Evolutionary conservation across 1,284 basidiomycete species (phyloP).

Genomic region (Rhodotorula sp.): DNA sequence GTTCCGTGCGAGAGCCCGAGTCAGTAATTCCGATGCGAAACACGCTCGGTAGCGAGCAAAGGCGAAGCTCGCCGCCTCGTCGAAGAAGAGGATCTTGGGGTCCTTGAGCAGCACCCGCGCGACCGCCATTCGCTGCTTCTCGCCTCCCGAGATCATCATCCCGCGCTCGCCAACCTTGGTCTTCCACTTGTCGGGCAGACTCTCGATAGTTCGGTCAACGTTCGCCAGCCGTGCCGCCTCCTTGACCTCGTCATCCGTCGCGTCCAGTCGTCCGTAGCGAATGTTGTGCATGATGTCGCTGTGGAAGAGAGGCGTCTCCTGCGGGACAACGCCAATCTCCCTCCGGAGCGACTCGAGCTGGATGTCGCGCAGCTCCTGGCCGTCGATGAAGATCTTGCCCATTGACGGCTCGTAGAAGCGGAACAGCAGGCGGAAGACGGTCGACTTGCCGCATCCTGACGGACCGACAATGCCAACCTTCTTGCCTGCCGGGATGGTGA

Average conservation of each 20-base stretch:
- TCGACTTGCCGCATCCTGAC: slow-evolving; percentile 97
- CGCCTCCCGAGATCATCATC: slow-evolving; percentile 95
- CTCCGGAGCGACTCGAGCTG: slow-evolving; percentile 70
- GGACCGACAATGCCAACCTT: slow-evolving; percentile 96
- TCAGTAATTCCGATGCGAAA: slow-evolving; percentile 8
- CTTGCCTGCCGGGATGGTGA: slow-evolving; percentile 89
- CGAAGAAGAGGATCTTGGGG: slow-evolving; percentile 92
- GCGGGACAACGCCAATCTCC: slow-evolving; percentile 89
- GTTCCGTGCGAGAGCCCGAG: neutral
- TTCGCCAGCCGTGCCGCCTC: slow-evolving; percentile 81
- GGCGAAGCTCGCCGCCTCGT: slow-evolving; percentile 75
- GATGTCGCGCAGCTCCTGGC: slow-evolving; percentile 76
- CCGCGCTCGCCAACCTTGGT: slow-evolving; percentile 95
- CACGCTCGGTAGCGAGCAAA: neutral
- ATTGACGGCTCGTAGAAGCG: slow-evolving; percentile 85
- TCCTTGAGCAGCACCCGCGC: slow-evolving; percentile 90
- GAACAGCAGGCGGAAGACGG: slow-evolving; percentile 89
- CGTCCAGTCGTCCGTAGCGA: slow-evolving; percentile 84
- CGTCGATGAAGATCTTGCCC: slow-evolving; percentile 80
- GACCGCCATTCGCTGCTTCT: slow-evolving; percentile 94
- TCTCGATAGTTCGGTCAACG: slow-evolving; percentile 75
- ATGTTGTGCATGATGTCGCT: slow-evolving; percentile 93
- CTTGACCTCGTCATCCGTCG: slow-evolving; percentile 82
- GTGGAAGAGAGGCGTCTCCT: slow-evolving; percentile 97
- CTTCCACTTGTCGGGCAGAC: slow-evolving; percentile 77